Evolutionary conservation across 371 early-diverging fungal genomes (phyloP).

Genomic region (Rhizopus stolonifer): DNA sequence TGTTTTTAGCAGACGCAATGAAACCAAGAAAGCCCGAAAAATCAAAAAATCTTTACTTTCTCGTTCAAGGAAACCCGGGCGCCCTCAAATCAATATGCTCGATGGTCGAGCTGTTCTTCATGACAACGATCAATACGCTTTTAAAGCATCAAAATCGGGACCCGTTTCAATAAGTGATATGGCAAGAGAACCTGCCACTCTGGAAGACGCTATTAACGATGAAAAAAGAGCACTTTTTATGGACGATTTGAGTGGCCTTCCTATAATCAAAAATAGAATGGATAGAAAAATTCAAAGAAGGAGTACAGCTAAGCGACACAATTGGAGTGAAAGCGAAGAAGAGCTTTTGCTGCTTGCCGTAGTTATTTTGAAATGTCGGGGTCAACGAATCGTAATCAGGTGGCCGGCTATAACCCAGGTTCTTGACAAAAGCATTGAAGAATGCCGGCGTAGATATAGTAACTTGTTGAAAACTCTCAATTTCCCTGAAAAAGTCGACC

Average conservation of each 20-base stretch:
- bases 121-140: background rate
- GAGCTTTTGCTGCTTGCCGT: constrained; percentile 44
- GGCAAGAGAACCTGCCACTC: no score
- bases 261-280: background rate
- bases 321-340: constrained; percentile 52
- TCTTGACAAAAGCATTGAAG: constrained; percentile 18
- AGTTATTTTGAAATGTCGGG: constrained; percentile 29
- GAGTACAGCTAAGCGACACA: background rate
- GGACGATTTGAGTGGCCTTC: background rate
- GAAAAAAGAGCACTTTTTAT: background rate
- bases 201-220: background rate
- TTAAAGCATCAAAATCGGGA: background rate
- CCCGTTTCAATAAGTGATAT: background rate
- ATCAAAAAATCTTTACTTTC: background rate
- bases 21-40: background rate
- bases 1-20: background rate
- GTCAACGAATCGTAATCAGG: constrained; percentile 15
- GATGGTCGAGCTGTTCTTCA: constrained; percentile 5
- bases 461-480: constrained; percentile 23
- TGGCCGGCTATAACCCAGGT: constrained; percentile 36
- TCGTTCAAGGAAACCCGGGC: background rate
- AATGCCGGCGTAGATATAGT: constrained; percentile 39
- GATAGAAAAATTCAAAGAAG: background rate
- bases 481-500: constrained; percentile 25
- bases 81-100: background rate